Evolutionary conservation across 176 grass and related monocot genomes (phyloP).

Genomic region (Panicum miliaceum): DNA sequence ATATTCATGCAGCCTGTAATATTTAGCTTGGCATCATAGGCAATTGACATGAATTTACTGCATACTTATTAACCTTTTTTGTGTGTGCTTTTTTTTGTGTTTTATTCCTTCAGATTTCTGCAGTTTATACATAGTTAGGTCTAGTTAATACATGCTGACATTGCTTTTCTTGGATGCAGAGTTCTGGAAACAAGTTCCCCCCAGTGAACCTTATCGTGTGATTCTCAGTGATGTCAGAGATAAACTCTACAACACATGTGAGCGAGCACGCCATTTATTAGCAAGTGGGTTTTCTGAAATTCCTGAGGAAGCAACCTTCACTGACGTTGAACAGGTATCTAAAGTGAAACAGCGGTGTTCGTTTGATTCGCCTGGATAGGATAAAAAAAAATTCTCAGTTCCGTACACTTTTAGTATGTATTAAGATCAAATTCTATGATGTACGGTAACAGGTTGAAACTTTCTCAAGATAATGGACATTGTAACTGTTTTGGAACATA

Average conservation of each 20-base stretch:
- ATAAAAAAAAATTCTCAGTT: conserved; percentile 21
- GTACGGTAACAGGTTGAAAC: conserved; percentile 7
- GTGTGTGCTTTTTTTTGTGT: neutral
- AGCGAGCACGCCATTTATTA: conserved; percentile 84
- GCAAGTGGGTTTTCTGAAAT: conserved; percentile 96
- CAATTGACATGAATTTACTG: neutral
- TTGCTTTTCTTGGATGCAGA: conserved; percentile 62
- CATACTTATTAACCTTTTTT: neutral
- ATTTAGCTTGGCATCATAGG: neutral
- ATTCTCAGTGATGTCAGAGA: conserved; percentile 91
- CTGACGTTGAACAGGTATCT: conserved; percentile 76
- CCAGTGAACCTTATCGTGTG: conserved; percentile 92
- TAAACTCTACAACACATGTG: conserved; percentile 86
- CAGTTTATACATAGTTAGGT: neutral
- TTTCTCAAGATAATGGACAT: conserved; percentile 1
- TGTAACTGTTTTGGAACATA: neutral
- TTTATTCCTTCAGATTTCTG: conserved; percentile 2
- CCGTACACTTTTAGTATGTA: neutral
- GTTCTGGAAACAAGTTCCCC: conserved; percentile 97
- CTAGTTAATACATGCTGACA: conserved; percentile 34
- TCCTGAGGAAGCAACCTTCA: conserved; percentile 78
- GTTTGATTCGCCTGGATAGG: conserved; percentile 24
- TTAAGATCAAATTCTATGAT: neutral
- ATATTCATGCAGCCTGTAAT: neutral
- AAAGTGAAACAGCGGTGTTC: conserved; percentile 4